Conservation (phyloP, 2,329 filamentous ascomycete genomes). For the Sporothrix brunneoviolacea region DNA sequence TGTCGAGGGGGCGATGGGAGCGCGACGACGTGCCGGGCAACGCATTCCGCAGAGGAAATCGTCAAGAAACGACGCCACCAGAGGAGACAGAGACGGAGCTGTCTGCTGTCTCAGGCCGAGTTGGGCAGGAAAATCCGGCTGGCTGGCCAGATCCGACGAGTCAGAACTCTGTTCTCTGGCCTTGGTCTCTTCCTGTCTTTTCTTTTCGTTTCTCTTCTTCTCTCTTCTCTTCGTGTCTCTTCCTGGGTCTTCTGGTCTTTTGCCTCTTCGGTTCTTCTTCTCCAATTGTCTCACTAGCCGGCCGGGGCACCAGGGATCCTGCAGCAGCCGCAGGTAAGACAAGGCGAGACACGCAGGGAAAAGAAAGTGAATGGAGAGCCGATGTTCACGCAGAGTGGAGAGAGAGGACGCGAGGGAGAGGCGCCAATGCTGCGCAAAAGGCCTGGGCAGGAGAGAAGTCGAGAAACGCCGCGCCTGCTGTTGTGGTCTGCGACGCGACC, state of each 20-base stretch:
- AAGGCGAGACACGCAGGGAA: background rate
- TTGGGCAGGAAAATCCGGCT: background rate
- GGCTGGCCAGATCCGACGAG: conserved; percentile 1
- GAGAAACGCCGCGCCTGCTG: background rate
- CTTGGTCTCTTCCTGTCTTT: background rate
- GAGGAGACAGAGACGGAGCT: background rate
- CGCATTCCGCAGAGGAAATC: conserved; percentile 3
- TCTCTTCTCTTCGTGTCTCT: background rate
- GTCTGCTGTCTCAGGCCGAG: background rate
- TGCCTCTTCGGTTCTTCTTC: background rate
- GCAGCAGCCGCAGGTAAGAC: background rate
- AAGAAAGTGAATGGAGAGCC: background rate
- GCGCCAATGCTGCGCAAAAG: background rate
- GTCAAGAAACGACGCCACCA: background rate
- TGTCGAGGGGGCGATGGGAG: background rate
- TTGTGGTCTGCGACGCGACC: conserved; percentile 6
- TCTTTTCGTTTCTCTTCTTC: background rate
- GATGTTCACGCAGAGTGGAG: no score
- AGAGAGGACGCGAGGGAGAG: background rate
- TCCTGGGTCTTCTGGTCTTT: no score
- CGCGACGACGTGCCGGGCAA: background rate
- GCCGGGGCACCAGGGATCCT: conserved; percentile 3
- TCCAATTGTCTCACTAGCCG: conserved; percentile 4
- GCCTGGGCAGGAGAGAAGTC: background rate
- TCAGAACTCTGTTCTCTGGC: background rate